Evolutionary conservation across 2,329 filamentous ascomycete species (phyloP).

Genomic region (Nemania bipapillata): DNA sequence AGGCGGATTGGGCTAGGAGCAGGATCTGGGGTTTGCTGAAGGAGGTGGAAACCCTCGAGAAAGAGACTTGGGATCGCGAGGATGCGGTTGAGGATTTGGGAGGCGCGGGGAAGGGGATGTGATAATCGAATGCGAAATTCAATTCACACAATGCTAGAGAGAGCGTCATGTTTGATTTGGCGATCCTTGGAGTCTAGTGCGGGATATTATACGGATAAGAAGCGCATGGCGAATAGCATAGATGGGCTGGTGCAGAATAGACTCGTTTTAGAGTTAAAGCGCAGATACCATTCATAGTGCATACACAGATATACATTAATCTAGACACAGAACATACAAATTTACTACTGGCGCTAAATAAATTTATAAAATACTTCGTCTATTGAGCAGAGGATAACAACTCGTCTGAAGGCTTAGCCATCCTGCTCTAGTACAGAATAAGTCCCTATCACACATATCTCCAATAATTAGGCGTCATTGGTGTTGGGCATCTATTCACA

Average conservation of each 20-base stretch:
- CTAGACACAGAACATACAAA: background rate
- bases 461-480: no score
- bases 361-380: background rate
- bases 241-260: background rate
- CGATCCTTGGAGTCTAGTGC: background rate
- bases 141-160: background rate
- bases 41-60: constrained; percentile 72
- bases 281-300: background rate
- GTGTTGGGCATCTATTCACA: constrained; percentile 4
- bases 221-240: background rate
- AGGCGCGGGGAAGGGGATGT: constrained; percentile 8
- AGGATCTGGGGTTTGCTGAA: constrained; percentile 67
- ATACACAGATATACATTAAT: background rate
- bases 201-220: background rate
- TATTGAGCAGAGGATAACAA: background rate
- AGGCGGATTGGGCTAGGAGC: constrained; percentile 62
- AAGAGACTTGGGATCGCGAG: constrained; percentile 75
- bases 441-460: background rate
- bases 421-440: background rate
- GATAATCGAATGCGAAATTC: background rate
- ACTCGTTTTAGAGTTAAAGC: background rate
- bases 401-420: background rate
- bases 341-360: background rate
- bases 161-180: background rate
- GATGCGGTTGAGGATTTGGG: constrained; percentile 78